phyloP scores from a whole-genome alignment of 768 basidiomycete species.

The Dioszegia hungarica region DNA sequence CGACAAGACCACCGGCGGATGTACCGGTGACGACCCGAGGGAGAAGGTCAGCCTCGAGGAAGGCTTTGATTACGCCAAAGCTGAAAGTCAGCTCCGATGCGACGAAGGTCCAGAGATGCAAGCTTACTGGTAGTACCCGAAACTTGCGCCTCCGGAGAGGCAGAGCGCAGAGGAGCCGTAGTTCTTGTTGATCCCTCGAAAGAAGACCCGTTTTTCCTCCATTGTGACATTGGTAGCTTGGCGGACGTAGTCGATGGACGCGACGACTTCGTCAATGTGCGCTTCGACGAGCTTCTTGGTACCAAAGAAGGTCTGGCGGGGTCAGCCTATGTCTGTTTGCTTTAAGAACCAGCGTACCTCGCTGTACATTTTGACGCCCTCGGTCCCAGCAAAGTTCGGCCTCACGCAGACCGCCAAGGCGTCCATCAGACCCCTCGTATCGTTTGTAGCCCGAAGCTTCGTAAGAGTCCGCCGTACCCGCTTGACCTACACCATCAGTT shows the following conservation, averaged over 20 bases:
- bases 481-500: slow-evolving; percentile 37
- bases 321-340: background rate
- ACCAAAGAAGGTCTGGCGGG: slow-evolving; percentile 72
- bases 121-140: slow-evolving; percentile 75
- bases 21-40: slow-evolving; percentile 94
- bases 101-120: background rate
- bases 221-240: slow-evolving; percentile 65
- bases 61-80: slow-evolving; percentile 85
- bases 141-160: slow-evolving; percentile 90
- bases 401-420: slow-evolving; percentile 87
- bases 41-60: slow-evolving; percentile 76
- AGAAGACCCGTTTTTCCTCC: slow-evolving; percentile 89
- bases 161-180: slow-evolving; percentile 87
- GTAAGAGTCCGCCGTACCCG: slow-evolving; percentile 69
- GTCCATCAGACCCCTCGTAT: slow-evolving; percentile 78
- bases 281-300: slow-evolving; percentile 89
- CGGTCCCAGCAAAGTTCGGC: slow-evolving; percentile 87
- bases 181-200: slow-evolving; percentile 81
- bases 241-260: slow-evolving; percentile 69
- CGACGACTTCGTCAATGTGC: slow-evolving; percentile 73
- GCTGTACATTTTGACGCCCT: slow-evolving; percentile 81
- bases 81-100: slow-evolving; percentile 9
- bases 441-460: slow-evolving; percentile 66
- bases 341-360: slow-evolving; percentile 57
- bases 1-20: slow-evolving; percentile 76